A percentile compares a stretch with the other conserved stretches of the same genome.
Conservation (phyloP, 768 basidiomycete genomes). For the Pleurotus salmoneostramineus region DNA sequence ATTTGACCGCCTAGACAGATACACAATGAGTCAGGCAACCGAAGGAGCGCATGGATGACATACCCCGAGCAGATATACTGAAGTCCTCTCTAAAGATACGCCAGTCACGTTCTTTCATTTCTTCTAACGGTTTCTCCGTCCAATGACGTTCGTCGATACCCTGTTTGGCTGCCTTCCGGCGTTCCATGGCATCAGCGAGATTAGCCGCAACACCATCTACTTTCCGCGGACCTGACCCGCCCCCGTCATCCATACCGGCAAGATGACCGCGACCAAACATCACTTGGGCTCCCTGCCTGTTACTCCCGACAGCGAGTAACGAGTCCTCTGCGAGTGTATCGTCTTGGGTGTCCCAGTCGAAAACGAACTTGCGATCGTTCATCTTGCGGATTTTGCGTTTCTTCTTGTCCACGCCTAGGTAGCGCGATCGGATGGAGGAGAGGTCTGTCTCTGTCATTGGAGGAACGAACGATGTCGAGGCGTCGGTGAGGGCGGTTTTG, state of each 20-base stretch:
- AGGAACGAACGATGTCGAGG: slow-evolving; percentile 40
- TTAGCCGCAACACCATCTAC: slow-evolving; percentile 33
- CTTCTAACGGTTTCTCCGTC: slow-evolving; percentile 87
- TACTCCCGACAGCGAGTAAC: slow-evolving; percentile 64
- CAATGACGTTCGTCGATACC: slow-evolving; percentile 95
- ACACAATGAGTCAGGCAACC: not conserved
- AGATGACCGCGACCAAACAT: slow-evolving; percentile 86
- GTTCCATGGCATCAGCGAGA: slow-evolving; percentile 79
- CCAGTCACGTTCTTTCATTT: slow-evolving; percentile 99
- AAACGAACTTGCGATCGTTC: slow-evolving; percentile 97
- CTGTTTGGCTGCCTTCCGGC: slow-evolving; percentile 73
- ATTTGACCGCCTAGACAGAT: slow-evolving; percentile 73
- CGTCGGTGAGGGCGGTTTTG: slow-evolving; percentile 20
- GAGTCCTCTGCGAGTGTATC: slow-evolving; percentile 85
- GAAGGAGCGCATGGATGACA: slow-evolving; percentile 14
- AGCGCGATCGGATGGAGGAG: slow-evolving; percentile 82
- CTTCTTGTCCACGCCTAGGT: slow-evolving; percentile 92
- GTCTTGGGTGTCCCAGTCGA: slow-evolving; percentile 97
- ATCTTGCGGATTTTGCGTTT: slow-evolving; percentile 93
- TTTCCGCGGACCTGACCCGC: slow-evolving; percentile 37
- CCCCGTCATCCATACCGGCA: slow-evolving; percentile 85
- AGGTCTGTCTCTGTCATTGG: slow-evolving; percentile 82
- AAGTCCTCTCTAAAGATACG: slow-evolving; percentile 99
- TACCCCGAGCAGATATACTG: slow-evolving; percentile 89
- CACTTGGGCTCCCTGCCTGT: slow-evolving; percentile 78